These are phyloP conservation scores for Penicillium taxi DNA, from an alignment of 495 filamentous ascomycete species.

Conservation along the genomic window DNA sequence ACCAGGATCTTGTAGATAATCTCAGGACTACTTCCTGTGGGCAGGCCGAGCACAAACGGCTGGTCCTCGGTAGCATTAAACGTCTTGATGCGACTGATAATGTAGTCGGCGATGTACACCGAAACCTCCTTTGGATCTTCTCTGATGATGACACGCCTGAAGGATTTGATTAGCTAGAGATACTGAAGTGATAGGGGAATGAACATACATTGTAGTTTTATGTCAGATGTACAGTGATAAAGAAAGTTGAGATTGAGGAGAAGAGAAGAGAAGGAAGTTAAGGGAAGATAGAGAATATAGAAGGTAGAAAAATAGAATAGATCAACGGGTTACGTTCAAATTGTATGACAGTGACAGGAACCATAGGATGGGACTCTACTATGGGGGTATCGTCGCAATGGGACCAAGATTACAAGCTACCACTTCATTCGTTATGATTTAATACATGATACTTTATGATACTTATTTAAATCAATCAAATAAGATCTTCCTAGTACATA, in stretches of 20 bases:
- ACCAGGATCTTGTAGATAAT: constrained; percentile 72
- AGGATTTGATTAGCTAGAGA: neutral
- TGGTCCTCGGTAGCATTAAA: constrained; percentile 61
- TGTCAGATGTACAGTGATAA: constrained; percentile 11
- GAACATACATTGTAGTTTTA: constrained; percentile 28
- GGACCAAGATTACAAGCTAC: neutral
- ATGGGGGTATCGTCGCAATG: constrained; percentile 9
- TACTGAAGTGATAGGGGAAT: neutral
- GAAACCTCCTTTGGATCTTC: constrained; percentile 59
- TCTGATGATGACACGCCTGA: constrained; percentile 81
- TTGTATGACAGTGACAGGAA: constrained; percentile 21
- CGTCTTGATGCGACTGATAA: constrained; percentile 70
- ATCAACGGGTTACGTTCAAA: constrained; percentile 15
- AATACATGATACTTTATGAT: neutral
- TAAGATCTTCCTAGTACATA: constrained; percentile 1
- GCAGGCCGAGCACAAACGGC: constrained; percentile 77
- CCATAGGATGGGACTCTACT: neutral
- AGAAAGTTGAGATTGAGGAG: constrained; percentile 1
- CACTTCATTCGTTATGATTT: neutral
- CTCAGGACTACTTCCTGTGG: constrained; percentile 73
- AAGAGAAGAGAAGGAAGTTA: neutral
- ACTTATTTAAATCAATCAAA: neutral
- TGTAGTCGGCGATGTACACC: constrained; percentile 73
- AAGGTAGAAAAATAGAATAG: constrained; percentile 1
- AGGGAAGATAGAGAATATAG: neutral